Evolutionary conservation across 2,329 filamentous ascomycete genomes (phyloP), one percentile per base, ranked within the genome.

Genomic region (Alternaria ventricosa): DNA sequence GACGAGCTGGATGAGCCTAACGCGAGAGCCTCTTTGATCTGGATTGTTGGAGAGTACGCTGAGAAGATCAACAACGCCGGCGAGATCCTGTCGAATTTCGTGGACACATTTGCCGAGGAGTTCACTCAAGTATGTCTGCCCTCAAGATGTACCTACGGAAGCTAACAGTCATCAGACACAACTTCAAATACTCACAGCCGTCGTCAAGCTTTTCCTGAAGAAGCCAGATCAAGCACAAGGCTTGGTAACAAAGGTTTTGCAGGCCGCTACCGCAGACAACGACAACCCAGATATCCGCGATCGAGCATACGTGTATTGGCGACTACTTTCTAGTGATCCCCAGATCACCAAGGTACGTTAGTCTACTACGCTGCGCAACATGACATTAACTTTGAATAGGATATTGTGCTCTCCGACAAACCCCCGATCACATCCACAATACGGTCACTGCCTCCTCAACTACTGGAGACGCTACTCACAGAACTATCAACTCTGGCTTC

Each of bases 51-150:
- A 71, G 96, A 99, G 80, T 99, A 99, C 78, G 96, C 96, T 1
- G 96, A 99, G 84, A 99, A 99, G 86, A 99, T 99, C 76, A 97
- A 89, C 83, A 98, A 99, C 74, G 96, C 96, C n/a, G 94, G 94
- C 68, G 93, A 98, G 71, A 98, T 99, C 66, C 82, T 99, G 63
- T 87, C 89, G 56, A 90, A 92, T 18, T 99, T 99, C 76, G 95
- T 97, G 12, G 96, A 98, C 60, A 91, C 90, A 1, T 98, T 99
- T 79, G 92, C 92, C 79, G 96, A 98, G 78, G 96, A 99, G 80
- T 98, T 97, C 77, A 96, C 94, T 56, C 95, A 96, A 85, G 92
- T 93, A 78, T 71, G 87, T 79, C 45, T 13, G 18, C 18, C 8
- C 23, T 15, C 13, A 23, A 13, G 23, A 25, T 25, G 13, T 15